Base-by-base conservation (phyloP, 192 early-diverging fungal genomes). In the Irineochytrium annulatum region DNA sequence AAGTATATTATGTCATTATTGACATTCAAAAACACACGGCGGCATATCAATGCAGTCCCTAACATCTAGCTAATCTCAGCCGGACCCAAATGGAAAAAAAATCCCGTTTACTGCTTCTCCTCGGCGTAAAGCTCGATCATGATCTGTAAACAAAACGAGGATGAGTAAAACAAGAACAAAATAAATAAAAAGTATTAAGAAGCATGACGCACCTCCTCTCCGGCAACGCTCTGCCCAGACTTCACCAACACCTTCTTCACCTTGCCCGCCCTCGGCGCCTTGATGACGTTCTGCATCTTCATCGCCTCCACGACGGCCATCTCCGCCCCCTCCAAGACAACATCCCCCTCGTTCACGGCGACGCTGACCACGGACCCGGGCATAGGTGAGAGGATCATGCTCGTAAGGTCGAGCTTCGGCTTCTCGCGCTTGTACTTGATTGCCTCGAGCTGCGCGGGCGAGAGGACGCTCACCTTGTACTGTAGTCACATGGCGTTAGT, bases 281-380 rank as follows among this genome's bases (percentile, higher is more conserved):
- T 76, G 49, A 97, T 63, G 5, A 95, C 87, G 57, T 97, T 97
- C 61, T 94, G 92, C 94, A 97, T 97, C 77, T 94, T 94, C 94
- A 97, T 97, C 26, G 94, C 94, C 75, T 97, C 94, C 19, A 97
- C 89, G 0, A 91, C 86, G 0, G 84, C 89, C 28, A 97, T 67
- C 63, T 92, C 92, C 14, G 76, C 75, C 1, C 94, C 94, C 69
- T 93, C 83, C 8, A 81, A 76, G 6, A 96, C 85, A 2, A 76
- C 71, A 59, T 97, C 89, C 17, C 90, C 92, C 3, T 70, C 86
- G 68, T 83, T 86, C 44, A 93, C 91, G 13, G 83, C 77, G 2
- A 98, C 73, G 29, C 84, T 87, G 17, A 94, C 80, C 1, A 98
- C 90, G 3, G 82, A 77, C 11, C 95, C 95, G 3, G 95, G 93